Percentiles rank a stretch among this genome's conserved stretches.
Conservation (phyloP, 352 stramenopile species). For the Phytophthora colocasiae region DNA sequence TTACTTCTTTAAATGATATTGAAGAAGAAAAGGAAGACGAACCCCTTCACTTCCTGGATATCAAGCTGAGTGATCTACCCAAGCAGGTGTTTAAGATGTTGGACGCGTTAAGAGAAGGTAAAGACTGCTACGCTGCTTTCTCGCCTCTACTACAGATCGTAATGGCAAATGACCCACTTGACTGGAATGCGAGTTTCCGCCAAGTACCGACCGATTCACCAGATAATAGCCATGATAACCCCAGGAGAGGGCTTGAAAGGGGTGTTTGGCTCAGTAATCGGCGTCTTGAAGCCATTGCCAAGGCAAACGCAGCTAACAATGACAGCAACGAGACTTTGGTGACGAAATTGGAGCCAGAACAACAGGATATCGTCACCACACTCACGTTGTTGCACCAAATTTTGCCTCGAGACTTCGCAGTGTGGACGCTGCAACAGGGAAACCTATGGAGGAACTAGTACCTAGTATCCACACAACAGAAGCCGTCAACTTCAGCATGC, state of each 20-base stretch:
- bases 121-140: conserved; percentile 53
- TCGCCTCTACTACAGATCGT: conserved; percentile 48
- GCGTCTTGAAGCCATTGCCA: conserved; percentile 9
- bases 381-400: no score
- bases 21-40: not conserved
- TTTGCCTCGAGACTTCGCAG: conserved; percentile 27
- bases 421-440: conserved; percentile 12
- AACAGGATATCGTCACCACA: no score
- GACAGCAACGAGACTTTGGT: no score
- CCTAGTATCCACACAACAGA: conserved; percentile 14
- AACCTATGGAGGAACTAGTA: conserved; percentile 5
- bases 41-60: not conserved
- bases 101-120: conserved; percentile 28
- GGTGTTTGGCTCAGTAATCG: conserved; percentile 22
- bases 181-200: conserved; percentile 40
- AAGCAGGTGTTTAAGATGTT: conserved; percentile 36
- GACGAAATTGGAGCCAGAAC: no score
- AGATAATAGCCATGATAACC: no score
- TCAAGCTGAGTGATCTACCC: conserved; percentile 9
- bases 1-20: not conserved
- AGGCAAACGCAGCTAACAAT: not conserved
- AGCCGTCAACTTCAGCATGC: conserved; percentile 28
- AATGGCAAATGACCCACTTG: conserved; percentile 38
- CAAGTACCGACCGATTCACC: not conserved
- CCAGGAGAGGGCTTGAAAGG: not conserved